A percentile compares a stretch with the other conserved stretches of the same genome.
Conservation (phyloP, 1,284 basidiomycete genomes). For the Puccinia horiana region DNA sequence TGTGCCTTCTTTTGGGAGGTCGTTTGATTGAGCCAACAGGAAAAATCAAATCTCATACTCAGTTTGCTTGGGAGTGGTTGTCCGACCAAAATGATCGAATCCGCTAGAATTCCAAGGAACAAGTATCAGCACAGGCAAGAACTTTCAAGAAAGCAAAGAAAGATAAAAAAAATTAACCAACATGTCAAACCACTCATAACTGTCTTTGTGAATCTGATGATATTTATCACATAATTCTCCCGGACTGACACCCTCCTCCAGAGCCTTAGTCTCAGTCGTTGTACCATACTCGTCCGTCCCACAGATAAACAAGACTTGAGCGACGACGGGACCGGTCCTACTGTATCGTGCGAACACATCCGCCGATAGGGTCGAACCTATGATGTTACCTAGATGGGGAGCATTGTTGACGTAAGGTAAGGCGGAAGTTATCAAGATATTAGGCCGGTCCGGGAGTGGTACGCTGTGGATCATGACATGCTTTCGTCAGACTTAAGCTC, state of each 20-base stretch:
- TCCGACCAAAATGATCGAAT: slow-evolving; percentile 96
- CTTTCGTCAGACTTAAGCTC: neutral
- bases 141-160: neutral
- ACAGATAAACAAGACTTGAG: slow-evolving; percentile 71
- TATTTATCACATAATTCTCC: slow-evolving; percentile 91
- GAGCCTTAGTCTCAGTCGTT: slow-evolving; percentile 93
- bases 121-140: slow-evolving; percentile 54
- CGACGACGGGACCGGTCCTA: slow-evolving; percentile 70
- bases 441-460: slow-evolving; percentile 79
- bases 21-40: neutral
- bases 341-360: slow-evolving; percentile 90
- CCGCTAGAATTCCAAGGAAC: slow-evolving; percentile 64
- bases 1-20: slow-evolving; percentile 36
- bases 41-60: slow-evolving; percentile 64
- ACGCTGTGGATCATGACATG: slow-evolving; percentile 63
- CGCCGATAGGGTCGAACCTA: slow-evolving; percentile 90
- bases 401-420: slow-evolving; percentile 98
- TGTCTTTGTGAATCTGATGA: slow-evolving; percentile 80
- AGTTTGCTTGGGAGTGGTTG: slow-evolving; percentile 85
- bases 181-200: slow-evolving; percentile 88
- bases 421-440: slow-evolving; percentile 91
- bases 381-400: slow-evolving; percentile 96
- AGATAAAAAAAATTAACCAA: slow-evolving; percentile 4
- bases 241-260: slow-evolving; percentile 88
- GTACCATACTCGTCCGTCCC: slow-evolving; percentile 99